Evolutionary conservation across 2,329 filamentous ascomycete genomes (phyloP).

Genomic region (Fusarium sp.): DNA sequence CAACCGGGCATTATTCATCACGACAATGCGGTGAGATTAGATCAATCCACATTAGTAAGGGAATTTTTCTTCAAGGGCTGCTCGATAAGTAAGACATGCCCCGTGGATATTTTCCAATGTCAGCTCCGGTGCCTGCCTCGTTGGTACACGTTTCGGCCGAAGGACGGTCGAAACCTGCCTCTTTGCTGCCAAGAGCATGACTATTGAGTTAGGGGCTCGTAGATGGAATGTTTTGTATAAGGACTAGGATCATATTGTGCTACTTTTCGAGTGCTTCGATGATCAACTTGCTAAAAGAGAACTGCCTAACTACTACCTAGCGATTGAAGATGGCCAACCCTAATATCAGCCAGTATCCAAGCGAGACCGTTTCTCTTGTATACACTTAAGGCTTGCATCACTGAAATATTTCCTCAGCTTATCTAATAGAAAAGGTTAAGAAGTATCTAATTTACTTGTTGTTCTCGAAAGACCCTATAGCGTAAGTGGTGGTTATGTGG

Average conservation of each 20-base stretch:
- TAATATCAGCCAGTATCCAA: not conserved
- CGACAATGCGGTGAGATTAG: not conserved
- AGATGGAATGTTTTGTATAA: not conserved
- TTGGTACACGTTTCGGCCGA: not conserved
- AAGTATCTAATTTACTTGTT: not conserved
- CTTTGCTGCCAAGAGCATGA: not conserved
- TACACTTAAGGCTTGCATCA: not conserved
- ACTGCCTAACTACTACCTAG: too few relatives aligned
- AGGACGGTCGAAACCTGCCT: not conserved
- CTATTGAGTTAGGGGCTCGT: not conserved
- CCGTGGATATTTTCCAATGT: not conserved
- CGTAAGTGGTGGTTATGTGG: rapidly evolving
- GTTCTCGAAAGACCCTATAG: not conserved
- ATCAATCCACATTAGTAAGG: not conserved
- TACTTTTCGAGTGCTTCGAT: rapidly evolving
- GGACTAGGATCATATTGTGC: rapidly evolving
- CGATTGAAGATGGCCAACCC: not conserved
- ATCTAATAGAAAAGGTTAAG: not conserved
- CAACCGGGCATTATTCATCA: not conserved
- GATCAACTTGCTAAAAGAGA: not conserved
- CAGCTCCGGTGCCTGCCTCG: not conserved
- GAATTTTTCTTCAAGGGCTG: not conserved
- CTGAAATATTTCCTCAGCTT: rapidly evolving
- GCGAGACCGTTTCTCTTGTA: not conserved
- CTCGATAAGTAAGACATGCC: not conserved